Conservation (phyloP, 352 stramenopile genomes). For the Bremia lactucae region DNA sequence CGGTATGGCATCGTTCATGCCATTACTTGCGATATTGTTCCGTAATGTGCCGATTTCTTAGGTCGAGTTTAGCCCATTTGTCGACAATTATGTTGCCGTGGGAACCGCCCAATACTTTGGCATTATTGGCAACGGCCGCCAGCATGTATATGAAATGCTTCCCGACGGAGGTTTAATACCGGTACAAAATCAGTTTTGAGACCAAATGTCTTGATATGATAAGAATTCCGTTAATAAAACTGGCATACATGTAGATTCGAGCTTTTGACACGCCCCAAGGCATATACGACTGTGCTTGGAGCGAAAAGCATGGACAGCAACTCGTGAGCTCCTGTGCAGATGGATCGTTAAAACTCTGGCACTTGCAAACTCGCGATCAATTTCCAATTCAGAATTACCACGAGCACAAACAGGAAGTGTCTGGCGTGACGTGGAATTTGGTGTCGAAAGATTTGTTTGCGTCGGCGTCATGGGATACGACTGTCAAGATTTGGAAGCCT, state of each 20-base stretch:
- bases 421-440: slow-evolving; percentile 86
- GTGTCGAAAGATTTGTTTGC: slow-evolving; percentile 81
- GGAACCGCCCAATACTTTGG: slow-evolving; percentile 88
- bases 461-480: slow-evolving; percentile 81
- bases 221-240: too few relatives aligned
- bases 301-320: slow-evolving; percentile 77
- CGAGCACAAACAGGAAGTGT: slow-evolving; percentile 81
- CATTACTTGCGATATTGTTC: background rate
- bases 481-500: slow-evolving; percentile 81
- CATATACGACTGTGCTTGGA: slow-evolving; percentile 87
- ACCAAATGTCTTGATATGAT: too few relatives aligned
- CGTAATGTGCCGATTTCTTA: slow-evolving; percentile 10
- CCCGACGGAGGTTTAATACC: slow-evolving; percentile 47
- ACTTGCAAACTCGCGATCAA: slow-evolving; percentile 75
- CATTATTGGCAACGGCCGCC: slow-evolving; percentile 85
- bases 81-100: slow-evolving; percentile 78
- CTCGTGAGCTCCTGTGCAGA: slow-evolving; percentile 82
- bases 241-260: slow-evolving; percentile 44
- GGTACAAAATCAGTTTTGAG: slow-evolving; percentile 21
- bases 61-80: slow-evolving; percentile 88
- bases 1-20: slow-evolving; percentile 18
- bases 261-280: slow-evolving; percentile 85
- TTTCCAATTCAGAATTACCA: slow-evolving; percentile 85
- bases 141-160: slow-evolving; percentile 75
- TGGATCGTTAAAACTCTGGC: slow-evolving; percentile 84